Base-by-base conservation (phyloP, 768 basidiomycete species). In the Sarcomyxa edulis region DNA sequence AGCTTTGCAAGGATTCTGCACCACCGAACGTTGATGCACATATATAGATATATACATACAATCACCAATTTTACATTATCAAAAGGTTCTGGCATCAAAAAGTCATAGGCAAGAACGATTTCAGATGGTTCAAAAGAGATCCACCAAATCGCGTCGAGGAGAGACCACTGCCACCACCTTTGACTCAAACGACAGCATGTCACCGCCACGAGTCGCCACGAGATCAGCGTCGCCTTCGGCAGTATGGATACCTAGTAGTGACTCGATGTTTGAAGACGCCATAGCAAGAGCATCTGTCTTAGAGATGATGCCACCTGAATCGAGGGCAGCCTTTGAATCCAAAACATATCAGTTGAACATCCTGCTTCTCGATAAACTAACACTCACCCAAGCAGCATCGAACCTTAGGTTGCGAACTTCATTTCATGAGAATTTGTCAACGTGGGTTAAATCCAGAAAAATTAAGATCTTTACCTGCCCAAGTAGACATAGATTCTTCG, bases 391-490 rank as follows among this genome's bases (percentile, higher is more conserved):
- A 30, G 76, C 84, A 23, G 77, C 61, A 46, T 94, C 89, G 46
- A 90, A 85, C 8, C 83, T 75, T 6, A 83, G 69, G 51, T 84
- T 88, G 16, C 85, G 75, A 71, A 68, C 82, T 68, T n/a, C n/a
- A n/a, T n/a, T n/a, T 78, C 76, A 27, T 68, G 57, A 31, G 72
- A 60, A 18, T 7, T 38, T n/a, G 6, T n/a, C n/a, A n/a, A n/a
- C n/a, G n/a, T n/a, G n/a, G n/a, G n/a, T n/a, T n/a, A n/a, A n/a
- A 77, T 73, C 81, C 5, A 6, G 5, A 6, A 6, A 14, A 12
- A 9, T 28, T 44, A 19, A 32, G 35, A 35, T 43, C 34, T 2
- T 12, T 2, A 3, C 39, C 12, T 3, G 6, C 5, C 10, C 29
- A 39, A 5, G 5, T 7, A 12, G 43, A 15, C 5, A 37, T 38